phyloP scores from a whole-genome alignment of 1,139 yeast genomes.

The Kodamaea suecica region DNA sequence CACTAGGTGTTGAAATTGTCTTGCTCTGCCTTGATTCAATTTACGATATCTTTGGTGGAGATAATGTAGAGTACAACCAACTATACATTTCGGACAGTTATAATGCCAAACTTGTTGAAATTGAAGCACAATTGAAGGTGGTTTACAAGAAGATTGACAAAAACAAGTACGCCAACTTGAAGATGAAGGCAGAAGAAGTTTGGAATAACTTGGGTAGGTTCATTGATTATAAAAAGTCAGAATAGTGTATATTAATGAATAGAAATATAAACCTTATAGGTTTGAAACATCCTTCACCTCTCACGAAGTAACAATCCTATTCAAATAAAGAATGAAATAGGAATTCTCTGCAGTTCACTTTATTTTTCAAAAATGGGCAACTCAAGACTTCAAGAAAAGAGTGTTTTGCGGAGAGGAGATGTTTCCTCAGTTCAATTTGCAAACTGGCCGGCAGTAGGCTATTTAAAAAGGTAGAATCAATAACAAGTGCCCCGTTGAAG shows the following conservation, averaged over 20 bases:
- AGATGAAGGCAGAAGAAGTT: conserved; percentile 67
- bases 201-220: conserved; percentile 68
- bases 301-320: no score
- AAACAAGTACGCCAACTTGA: conserved; percentile 54
- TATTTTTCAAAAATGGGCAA: no score
- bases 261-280: no score
- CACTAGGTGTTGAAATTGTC: conserved; percentile 36
- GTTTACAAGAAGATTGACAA: conserved; percentile 68
- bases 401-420: no score
- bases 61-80: conserved; percentile 63
- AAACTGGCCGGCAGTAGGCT: no score
- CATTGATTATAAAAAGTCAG: conserved; percentile 59
- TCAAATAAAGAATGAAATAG: no score
- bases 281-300: no score
- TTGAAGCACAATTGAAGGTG: conserved; percentile 49
- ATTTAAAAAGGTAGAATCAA: no score
- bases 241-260: background rate
- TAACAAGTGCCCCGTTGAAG: no score
- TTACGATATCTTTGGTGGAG: conserved; percentile 76
- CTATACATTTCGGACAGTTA: conserved; percentile 27
- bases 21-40: conserved; percentile 62
- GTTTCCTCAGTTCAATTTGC: no score
- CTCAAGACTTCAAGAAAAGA: conserved; percentile 2
- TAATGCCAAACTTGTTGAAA: conserved; percentile 37
- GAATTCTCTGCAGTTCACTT: no score